A percentile compares a stretch with the other conserved stretches of the same genome.
Conservation (phyloP, 2,329 filamentous ascomycete species). For the Beauveria sp. region DNA sequence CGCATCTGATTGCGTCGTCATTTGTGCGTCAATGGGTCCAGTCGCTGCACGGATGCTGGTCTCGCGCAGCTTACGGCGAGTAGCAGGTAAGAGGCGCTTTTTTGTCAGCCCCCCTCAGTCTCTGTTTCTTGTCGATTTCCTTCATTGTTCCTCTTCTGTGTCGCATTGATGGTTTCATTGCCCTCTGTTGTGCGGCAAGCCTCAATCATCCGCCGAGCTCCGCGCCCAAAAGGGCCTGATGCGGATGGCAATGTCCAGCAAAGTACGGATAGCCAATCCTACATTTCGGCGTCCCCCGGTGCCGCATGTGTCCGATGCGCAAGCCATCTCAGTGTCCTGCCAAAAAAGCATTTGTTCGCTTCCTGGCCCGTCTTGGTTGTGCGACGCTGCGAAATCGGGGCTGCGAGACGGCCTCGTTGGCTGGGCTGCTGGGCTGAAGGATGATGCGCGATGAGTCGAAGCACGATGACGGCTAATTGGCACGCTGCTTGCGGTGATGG, state of each 20-base stretch:
- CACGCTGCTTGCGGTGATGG: neutral
- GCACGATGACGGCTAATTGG: neutral
- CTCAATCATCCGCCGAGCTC: too few species aligned
- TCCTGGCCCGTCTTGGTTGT: neutral
- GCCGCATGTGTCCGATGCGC: too few species aligned
- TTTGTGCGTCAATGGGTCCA: neutral
- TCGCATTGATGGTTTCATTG: too few species aligned
- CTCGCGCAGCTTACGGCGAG: neutral
- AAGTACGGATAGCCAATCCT: too few species aligned
- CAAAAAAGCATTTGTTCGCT: neutral
- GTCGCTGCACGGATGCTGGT: neutral
- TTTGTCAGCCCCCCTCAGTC: neutral
- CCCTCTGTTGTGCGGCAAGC: too few species aligned
- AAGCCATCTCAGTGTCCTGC: neutral
- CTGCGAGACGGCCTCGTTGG: neutral
- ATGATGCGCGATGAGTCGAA: constrained; percentile 8
- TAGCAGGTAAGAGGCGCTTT: neutral
- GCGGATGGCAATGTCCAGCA: too few species aligned
- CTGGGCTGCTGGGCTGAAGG: neutral
- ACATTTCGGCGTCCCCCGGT: too few species aligned
- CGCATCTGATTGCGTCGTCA: neutral
- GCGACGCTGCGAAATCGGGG: neutral
- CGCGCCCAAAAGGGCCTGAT: too few species aligned
- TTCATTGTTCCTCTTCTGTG: neutral
- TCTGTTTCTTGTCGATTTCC: neutral